Base-by-base conservation (phyloP, 2,329 filamentous ascomycete species). In the Diaporthe velutina region DNA sequence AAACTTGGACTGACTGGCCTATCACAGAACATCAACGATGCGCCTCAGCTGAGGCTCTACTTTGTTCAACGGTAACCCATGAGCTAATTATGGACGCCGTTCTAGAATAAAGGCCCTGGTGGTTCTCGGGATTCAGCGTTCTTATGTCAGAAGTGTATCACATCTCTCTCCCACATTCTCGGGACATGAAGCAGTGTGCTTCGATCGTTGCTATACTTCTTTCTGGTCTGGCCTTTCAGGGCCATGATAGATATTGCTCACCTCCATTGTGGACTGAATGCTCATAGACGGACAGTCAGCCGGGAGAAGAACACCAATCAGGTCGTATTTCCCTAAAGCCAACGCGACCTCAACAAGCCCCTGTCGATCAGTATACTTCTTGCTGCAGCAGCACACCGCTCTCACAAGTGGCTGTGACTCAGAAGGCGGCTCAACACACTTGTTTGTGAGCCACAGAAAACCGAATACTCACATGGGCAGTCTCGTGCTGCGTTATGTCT, bases 401-500 rank as follows among this genome's bases (percentile, higher is more conserved):
- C 6, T 38, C 28, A 35, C 25, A 64, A n/a, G 57, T 35, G 45
- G 35, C 48, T 72, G 8, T 40, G 58, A 64, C 17, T n/a, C 17
- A 9, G n/a, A 9, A 45, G 33, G 45, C 40, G 25, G 57, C 57
- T 64, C 45, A 19, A 25, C 4, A 40, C 12, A 30, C 28, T 25
- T 17, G 22, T 4, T 12, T n/a, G 22, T 28, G 30, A 38, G 17
- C n/a, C 48, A 54, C 48, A 15, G 33, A 54, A 22, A 12, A 17
- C 22, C n/a, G 25, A 38, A 9, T 12, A 8, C 22, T 12, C 48
- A 54, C 17, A 68, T 68, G 64, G 64, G 64, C 64, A 68, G 48
- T 52, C 57, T 42, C 35, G 45, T 22, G n/a, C 70, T 50, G 58
- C 52, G 58, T 40, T 60, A 76, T 84, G 83, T 81, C 83, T 79